phyloP scores from a whole-genome alignment of 179 eudicot genomes.

The Corrigiola litoralis region DNA sequence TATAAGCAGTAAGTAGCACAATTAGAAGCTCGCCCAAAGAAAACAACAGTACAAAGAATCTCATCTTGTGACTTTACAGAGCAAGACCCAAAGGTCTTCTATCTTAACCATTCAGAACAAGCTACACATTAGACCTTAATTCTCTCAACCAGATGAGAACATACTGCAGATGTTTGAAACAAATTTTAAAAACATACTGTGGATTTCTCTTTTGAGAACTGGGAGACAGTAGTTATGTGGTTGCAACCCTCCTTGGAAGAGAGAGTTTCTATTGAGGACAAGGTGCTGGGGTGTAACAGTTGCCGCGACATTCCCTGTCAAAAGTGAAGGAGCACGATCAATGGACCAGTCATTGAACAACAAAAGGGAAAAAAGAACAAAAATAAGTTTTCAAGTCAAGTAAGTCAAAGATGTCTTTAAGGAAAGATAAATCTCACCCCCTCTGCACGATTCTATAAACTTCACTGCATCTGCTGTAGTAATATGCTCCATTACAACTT shows the following conservation, averaged over 20 bases:
- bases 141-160: not conserved
- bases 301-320: slow-evolving; percentile 76
- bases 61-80: not conserved
- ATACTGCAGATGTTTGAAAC: not conserved
- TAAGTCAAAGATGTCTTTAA: not conserved
- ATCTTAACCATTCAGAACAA: not conserved
- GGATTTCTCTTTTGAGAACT: slow-evolving; percentile 88
- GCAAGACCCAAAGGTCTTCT: not conserved
- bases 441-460: slow-evolving; percentile 70
- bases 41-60: not conserved
- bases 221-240: slow-evolving; percentile 98
- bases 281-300: slow-evolving; percentile 95
- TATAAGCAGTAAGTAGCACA: slow-evolving; percentile 1
- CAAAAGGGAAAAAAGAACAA: not conserved
- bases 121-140: not conserved
- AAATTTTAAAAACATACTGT: slow-evolving; percentile 42
- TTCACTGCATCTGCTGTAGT: slow-evolving; percentile 86
- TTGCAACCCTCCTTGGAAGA: slow-evolving; percentile 90
- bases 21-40: not conserved
- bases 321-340: not conserved
- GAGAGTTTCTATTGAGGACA: slow-evolving; percentile 76
- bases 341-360: not conserved
- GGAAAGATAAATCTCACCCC: slow-evolving; percentile 40
- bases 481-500: slow-evolving; percentile 98
- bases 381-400: not conserved